phyloP scores from a whole-genome alignment of 2,329 filamentous ascomycete genomes.

The Colletotrichum noveboracense region DNA sequence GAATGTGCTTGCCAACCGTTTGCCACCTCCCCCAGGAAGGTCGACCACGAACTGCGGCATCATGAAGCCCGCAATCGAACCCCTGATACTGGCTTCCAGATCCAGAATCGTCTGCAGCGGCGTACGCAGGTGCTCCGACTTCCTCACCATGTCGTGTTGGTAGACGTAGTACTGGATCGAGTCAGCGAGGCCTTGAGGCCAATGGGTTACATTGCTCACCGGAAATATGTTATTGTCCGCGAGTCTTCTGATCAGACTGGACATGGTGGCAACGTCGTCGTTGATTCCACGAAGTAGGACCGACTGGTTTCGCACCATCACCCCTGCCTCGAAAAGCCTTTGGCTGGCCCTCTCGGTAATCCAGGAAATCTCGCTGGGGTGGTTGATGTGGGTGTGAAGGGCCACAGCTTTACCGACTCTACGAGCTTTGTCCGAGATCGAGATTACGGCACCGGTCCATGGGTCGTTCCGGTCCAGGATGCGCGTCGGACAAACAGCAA shows the following conservation, averaged over 20 bases:
- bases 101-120: conserved; percentile 63
- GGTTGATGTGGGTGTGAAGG: conserved; percentile 71
- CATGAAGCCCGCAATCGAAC: conserved; percentile 66
- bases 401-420: conserved; percentile 63
- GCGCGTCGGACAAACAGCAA: conserved; percentile 63
- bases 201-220: conserved; percentile 34
- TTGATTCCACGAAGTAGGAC: conserved; percentile 66
- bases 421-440: conserved; percentile 54
- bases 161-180: conserved; percentile 65
- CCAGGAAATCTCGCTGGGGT: conserved; percentile 67
- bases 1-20: conserved; percentile 60
- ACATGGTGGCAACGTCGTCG: conserved; percentile 58
- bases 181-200: not conserved
- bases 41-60: conserved; percentile 69
- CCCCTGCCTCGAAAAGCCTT: conserved; percentile 52
- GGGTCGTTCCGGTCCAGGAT: conserved; percentile 56
- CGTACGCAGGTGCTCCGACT: conserved; percentile 67
- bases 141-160: conserved; percentile 66
- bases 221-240: conserved; percentile 63
- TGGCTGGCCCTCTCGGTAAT: conserved; percentile 55
- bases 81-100: conserved; percentile 62
- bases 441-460: conserved; percentile 59
- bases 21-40: conserved; percentile 67
- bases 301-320: conserved; percentile 62
- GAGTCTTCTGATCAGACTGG: conserved; percentile 55